A percentile compares a stretch with the other conserved stretches of the same genome.
These are phyloP conservation scores for Eimeria brunetti DNA, from an alignment of 169 alveolate species.

Conservation along the genomic window DNA sequence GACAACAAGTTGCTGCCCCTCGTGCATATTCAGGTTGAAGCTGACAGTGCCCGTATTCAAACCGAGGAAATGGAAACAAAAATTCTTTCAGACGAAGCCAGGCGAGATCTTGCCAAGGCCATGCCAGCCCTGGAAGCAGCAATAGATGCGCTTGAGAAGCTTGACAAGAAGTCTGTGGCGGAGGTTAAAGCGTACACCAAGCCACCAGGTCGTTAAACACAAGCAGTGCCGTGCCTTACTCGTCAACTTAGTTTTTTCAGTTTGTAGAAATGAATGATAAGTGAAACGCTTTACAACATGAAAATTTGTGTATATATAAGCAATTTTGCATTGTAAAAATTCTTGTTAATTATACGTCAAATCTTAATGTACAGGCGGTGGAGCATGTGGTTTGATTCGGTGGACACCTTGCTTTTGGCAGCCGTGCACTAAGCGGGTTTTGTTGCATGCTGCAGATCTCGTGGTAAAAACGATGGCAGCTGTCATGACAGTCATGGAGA, in stretches of 20 bases:
- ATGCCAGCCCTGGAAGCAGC: slow-evolving; percentile 98
- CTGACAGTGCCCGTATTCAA: slow-evolving; percentile 93
- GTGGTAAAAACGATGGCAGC: slow-evolving; percentile 96
- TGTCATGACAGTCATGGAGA: slow-evolving; percentile 95
- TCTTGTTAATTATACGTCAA: too few species aligned
- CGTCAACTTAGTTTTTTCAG: background rate
- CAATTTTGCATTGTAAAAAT: too few species aligned
- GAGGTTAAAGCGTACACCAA: slow-evolving; percentile 91
- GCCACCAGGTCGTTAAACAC: slow-evolving; percentile 79
- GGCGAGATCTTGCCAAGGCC: slow-evolving; percentile 96
- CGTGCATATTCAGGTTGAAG: slow-evolving; percentile 88
- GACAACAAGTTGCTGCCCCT: background rate
- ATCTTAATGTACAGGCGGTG: too few species aligned
- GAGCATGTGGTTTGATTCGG: too few species aligned
- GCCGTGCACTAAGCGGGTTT: background rate
- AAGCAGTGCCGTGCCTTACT: background rate
- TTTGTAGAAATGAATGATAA: background rate
- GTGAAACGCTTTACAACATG: too few species aligned
- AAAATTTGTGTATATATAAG: too few species aligned
- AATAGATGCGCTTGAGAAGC: slow-evolving; percentile 96
- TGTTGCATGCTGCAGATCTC: slow-evolving; percentile 82
- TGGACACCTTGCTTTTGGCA: background rate
- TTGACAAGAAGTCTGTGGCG: slow-evolving; percentile 96
- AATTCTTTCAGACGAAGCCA: slow-evolving; percentile 96
- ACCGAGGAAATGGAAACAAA: slow-evolving; percentile 96